Conservation (phyloP, 192 early-diverging fungal genomes). For the Borealophlyctis nickersoniae region DNA sequence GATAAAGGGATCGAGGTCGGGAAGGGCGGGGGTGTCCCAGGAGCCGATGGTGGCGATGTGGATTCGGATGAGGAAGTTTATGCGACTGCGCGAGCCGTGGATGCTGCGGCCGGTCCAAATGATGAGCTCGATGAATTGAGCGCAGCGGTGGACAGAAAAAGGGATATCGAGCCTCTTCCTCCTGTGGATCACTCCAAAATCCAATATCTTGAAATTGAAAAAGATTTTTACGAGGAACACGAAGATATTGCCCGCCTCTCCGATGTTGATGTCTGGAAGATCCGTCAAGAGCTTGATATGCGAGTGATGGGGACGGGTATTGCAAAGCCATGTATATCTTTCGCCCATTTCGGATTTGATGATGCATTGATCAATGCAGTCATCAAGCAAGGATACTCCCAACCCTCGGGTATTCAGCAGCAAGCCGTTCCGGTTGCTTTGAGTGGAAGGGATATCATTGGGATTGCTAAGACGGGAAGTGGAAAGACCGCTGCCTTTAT, state of each 20-base stretch:
- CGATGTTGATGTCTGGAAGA: conserved; percentile 47
- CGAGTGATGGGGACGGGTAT: conserved; percentile 61
- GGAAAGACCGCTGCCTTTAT: conserved; percentile 86
- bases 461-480: conserved; percentile 81
- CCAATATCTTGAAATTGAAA: conserved; percentile 68
- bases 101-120: conserved; percentile 66
- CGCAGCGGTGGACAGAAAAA: conserved; percentile 35
- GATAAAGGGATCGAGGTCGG: conserved; percentile 71
- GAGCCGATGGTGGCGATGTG: conserved; percentile 34
- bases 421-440: conserved; percentile 76
- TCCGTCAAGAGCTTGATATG: conserved; percentile 62
- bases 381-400: conserved; percentile 60
- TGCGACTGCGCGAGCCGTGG: conserved; percentile 70
- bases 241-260: conserved; percentile 64
- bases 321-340: conserved; percentile 75
- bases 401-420: conserved; percentile 74
- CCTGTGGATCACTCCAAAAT: conserved; percentile 65
- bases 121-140: conserved; percentile 28
- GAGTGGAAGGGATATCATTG: conserved; percentile 77
- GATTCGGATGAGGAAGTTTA: conserved; percentile 86
- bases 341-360: conserved; percentile 83
- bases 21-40: conserved; percentile 37
- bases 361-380: conserved; percentile 62
- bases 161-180: conserved; percentile 66
- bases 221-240: conserved; percentile 78